Conservation (phyloP, 495 filamentous ascomycete genomes). For the Echria macrotheca region DNA sequence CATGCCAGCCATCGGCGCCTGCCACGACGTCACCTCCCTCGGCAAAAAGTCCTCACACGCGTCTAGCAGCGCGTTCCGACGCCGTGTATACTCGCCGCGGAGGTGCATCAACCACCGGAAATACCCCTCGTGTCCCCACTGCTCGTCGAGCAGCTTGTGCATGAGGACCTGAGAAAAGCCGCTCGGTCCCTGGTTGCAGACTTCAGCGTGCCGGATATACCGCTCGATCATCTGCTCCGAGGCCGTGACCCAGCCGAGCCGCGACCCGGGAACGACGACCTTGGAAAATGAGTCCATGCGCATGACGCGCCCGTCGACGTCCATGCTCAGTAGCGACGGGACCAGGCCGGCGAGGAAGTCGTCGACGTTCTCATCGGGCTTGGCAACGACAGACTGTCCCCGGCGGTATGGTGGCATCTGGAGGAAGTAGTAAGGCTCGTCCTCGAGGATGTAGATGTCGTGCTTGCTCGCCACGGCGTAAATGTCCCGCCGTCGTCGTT, state of each 20-base stretch:
- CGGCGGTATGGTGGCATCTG: constrained; percentile 84
- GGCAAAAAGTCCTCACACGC: constrained; percentile 82
- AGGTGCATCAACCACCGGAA: constrained; percentile 84
- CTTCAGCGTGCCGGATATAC: constrained; percentile 71
- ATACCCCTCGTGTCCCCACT: constrained; percentile 92
- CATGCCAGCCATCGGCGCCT: constrained; percentile 85
- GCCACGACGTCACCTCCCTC: constrained; percentile 74
- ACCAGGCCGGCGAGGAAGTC: constrained; percentile 48
- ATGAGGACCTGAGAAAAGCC: constrained; percentile 78
- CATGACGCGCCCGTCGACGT: constrained; percentile 59
- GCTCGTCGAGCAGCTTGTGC: constrained; percentile 85
- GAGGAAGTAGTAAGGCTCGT: constrained; percentile 95
- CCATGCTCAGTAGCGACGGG: constrained; percentile 62
- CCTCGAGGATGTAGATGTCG: constrained; percentile 83
- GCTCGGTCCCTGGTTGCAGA: constrained; percentile 73
- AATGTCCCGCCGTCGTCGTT: constrained; percentile 58
- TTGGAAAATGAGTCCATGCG: constrained; percentile 81
- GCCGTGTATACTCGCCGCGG: constrained; percentile 72
- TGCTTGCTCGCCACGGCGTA: constrained; percentile 76
- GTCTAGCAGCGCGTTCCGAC: constrained; percentile 69
- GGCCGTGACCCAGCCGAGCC: constrained; percentile 74
- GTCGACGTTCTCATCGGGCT: constrained; percentile 14
- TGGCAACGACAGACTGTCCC: background rate
- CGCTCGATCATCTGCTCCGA: constrained; percentile 78
- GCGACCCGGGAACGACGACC: constrained; percentile 70